These are phyloP conservation scores for Leishmania turanica DNA, from an alignment of 208 protist genomes.

Conservation along the genomic window DNA sequence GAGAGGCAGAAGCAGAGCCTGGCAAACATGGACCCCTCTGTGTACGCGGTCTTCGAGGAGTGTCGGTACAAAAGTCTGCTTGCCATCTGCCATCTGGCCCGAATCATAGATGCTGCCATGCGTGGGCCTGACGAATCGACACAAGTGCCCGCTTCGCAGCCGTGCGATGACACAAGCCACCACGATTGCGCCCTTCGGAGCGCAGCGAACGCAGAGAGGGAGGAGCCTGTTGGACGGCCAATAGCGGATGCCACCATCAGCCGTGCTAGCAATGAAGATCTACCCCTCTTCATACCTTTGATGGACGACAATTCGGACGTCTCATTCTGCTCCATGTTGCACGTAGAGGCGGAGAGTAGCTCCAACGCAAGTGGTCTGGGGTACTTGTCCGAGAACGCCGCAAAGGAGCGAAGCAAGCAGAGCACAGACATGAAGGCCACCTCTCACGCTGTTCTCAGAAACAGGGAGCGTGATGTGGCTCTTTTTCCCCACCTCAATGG, in stretches of 20 bases:
- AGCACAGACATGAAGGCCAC: not conserved
- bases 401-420: slow-evolving; percentile 1
- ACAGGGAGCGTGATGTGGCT: not conserved
- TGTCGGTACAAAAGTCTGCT: slow-evolving; percentile 21
- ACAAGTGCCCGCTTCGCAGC: not conserved
- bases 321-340: slow-evolving; percentile 5
- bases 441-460: not conserved
- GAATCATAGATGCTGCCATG: slow-evolving; percentile 14
- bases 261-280: not conserved
- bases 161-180: not conserved
- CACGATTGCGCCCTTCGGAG: not conserved
- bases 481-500: slow-evolving; percentile 17
- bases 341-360: slow-evolving; percentile 9
- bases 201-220: not conserved
- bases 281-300: slow-evolving; percentile 16
- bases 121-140: slow-evolving; percentile 9
- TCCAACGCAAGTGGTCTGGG: not conserved
- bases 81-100: not conserved
- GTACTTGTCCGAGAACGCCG: not conserved
- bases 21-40: slow-evolving; percentile 7
- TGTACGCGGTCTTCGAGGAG: slow-evolving; percentile 22
- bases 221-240: not conserved
- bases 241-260: not conserved
- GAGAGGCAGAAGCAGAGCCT: not conserved
- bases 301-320: not conserved